Evolutionary conservation across 2,329 filamentous ascomycete species (phyloP).

Genomic region (Didymella lethalis): DNA sequence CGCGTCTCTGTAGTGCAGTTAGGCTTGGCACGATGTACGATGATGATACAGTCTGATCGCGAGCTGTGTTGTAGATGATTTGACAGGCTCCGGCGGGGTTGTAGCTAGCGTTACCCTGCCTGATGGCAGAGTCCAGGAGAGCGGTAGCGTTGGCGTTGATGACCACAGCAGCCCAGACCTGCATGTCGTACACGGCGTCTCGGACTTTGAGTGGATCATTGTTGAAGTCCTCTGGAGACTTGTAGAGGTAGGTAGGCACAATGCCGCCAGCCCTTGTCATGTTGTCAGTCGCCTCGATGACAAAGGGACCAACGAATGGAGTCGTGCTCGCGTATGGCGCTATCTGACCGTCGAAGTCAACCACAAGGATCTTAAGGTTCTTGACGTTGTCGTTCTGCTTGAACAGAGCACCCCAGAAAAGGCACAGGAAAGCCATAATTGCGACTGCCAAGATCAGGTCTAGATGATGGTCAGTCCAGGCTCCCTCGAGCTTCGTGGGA

Average conservation of each 20-base stretch:
- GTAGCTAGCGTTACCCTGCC: conserved; percentile 64
- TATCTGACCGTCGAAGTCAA: conserved; percentile 66
- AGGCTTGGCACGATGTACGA: conserved; percentile 63
- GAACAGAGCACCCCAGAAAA: conserved; percentile 45
- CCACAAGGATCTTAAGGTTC: conserved; percentile 63
- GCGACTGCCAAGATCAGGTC: conserved; percentile 30
- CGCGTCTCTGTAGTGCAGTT: conserved; percentile 54
- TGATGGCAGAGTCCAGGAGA: conserved; percentile 62
- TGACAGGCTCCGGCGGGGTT: conserved; percentile 67
- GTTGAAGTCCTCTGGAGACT: conserved; percentile 59
- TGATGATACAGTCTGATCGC: conserved; percentile 63
- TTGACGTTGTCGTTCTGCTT: conserved; percentile 30
- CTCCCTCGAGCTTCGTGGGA: too few relatives aligned
- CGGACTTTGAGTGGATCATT: conserved; percentile 65
- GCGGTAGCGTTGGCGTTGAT: conserved; percentile 69
- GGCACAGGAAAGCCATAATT: conserved; percentile 37
- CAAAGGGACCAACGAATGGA: conserved; percentile 64
- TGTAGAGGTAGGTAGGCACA: conserved; percentile 59
- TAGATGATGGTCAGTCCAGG: conserved; percentile 11
- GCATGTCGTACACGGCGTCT: conserved; percentile 65
- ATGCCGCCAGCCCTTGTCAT: conserved; percentile 50
- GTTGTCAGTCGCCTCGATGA: conserved; percentile 56
- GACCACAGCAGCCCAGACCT: conserved; percentile 67
- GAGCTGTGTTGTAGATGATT: conserved; percentile 63
- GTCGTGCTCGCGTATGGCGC: conserved; percentile 55